Evolutionary conservation across 2,329 filamentous ascomycete species (phyloP).

Genomic region (Ascochyta clinopodiicola): DNA sequence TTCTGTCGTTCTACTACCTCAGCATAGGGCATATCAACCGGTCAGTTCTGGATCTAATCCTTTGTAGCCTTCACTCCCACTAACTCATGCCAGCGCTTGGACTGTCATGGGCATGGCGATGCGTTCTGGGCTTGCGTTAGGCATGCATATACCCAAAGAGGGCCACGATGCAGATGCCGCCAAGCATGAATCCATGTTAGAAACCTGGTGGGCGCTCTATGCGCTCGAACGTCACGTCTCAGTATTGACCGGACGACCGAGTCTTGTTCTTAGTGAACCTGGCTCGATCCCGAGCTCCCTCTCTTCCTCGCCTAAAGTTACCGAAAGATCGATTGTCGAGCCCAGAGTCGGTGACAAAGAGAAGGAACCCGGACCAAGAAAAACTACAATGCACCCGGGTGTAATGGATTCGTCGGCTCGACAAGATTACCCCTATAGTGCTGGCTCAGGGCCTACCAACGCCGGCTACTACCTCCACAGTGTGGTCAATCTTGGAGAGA

Average conservation of each 20-base stretch:
- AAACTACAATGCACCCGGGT: not conserved
- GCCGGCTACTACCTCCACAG: slow-evolving; percentile 29
- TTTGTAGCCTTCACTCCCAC: not conserved
- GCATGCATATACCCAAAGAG: slow-evolving; percentile 48
- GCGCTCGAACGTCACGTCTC: slow-evolving; percentile 46
- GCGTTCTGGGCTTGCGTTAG: slow-evolving; percentile 45
- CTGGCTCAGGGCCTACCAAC: slow-evolving; percentile 22
- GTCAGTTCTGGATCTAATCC: slow-evolving; percentile 30
- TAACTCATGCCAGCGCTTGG: slow-evolving; percentile 42
- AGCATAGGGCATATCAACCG: slow-evolving; percentile 49
- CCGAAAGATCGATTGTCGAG: slow-evolving; percentile 24
- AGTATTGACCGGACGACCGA: slow-evolving; percentile 48
- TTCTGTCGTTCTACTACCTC: slow-evolving; percentile 50
- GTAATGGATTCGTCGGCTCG: not conserved
- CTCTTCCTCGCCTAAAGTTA: slow-evolving; percentile 35
- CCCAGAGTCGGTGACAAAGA: slow-evolving; percentile 17
- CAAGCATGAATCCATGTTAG: slow-evolving; percentile 43
- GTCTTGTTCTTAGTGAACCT: slow-evolving; percentile 34
- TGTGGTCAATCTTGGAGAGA: slow-evolving; percentile 31
- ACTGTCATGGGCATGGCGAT: slow-evolving; percentile 44
- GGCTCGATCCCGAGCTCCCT: slow-evolving; percentile 44
- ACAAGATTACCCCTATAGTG: not conserved
- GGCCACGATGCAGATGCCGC: slow-evolving; percentile 28
- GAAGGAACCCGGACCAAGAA: not conserved
- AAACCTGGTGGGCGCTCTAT: slow-evolving; percentile 52